Base-by-base conservation (phyloP, 768 basidiomycete genomes). In the Rossbeevera mucosa region DNA sequence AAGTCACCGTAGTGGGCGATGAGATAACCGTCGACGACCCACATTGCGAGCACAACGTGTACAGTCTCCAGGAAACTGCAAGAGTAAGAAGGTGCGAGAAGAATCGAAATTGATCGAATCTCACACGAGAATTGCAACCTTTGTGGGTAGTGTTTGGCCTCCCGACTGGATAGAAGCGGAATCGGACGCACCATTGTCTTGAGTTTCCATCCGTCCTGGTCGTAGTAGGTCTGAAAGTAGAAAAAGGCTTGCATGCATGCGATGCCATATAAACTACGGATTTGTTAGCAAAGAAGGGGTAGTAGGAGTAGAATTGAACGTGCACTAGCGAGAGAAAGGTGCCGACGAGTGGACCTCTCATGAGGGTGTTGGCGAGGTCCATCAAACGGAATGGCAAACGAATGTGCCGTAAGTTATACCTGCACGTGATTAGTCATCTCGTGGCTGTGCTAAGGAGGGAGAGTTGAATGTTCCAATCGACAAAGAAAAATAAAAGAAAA, bases 191-290 rank as follows among this genome's bases (percentile, higher is more conserved):
- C 66, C 41, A 50, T 61, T 24, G 52, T 3, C 40, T 65, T 67
- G 24, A 66, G 61, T 22, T 52, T 47, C 44, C 43, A 20, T 11
- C 26, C 5, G 22, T 66, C 65, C 2, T 44, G 43, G 2, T 52
- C 53, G 51, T 66, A 66, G 51, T 66, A 66, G 0, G 59, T 66
- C 11, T 47, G 56, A 18, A 63, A 68, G 52, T 66, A 66, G 20
- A 61, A 68, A 21, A 68, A 59, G 5, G 64, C 55, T 29, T 66
- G 65, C 40, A 56, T 54, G 52, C 64, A 66, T 6, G 64, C 65
- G 5, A 64, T 47, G 12, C 66, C 66, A n/a, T 68, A 67, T 2
- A 68, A 47, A 20, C 66, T 67, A 30, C 14, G 20, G 7, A 11
- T 16, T 12, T 12, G 42, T 16, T 20, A 41, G 21, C 20, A 12